Conservation (phyloP, 2,329 filamentous ascomycete species). For the Phaeosphaeriaceae sp. region DNA sequence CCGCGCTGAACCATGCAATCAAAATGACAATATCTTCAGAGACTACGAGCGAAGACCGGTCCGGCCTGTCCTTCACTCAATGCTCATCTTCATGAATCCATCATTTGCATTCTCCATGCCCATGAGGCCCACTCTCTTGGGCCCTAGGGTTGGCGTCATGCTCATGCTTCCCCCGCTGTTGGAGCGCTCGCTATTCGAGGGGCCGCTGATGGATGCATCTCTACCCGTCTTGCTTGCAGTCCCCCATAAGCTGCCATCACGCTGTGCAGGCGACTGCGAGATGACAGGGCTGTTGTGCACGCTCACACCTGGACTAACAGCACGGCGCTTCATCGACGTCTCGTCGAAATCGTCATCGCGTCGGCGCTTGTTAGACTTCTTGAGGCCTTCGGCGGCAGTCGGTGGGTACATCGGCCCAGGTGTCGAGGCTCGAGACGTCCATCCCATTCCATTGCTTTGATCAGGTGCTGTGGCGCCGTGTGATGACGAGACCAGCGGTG, state of each 20-base stretch:
- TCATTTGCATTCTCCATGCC: conserved; percentile 97
- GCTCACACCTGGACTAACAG: conserved; percentile 90
- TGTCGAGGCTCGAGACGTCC: conserved; percentile 46
- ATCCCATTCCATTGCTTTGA: conserved; percentile 27
- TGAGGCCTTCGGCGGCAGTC: conserved; percentile 51
- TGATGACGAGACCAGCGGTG: conserved; percentile 55
- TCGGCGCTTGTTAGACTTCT: conserved; percentile 71
- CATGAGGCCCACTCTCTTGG: conserved; percentile 68
- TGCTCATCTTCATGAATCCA: conserved; percentile 95
- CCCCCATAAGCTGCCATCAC: conserved; percentile 76
- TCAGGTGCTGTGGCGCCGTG: conserved; percentile 28
- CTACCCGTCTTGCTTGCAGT: conserved; percentile 70
- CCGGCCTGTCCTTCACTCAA: conserved; percentile 66
- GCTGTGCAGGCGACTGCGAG: conserved; percentile 79
- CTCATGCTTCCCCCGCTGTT: conserved; percentile 59
- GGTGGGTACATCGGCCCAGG: conserved; percentile 47
- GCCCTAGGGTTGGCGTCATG: conserved; percentile 52
- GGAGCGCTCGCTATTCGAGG: conserved; percentile 59
- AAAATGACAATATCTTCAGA: conserved; percentile 3
- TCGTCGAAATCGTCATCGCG: conserved; percentile 92
- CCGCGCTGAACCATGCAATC: conserved; percentile 31
- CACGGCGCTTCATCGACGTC: conserved; percentile 85
- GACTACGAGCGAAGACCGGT: conserved; percentile 1
- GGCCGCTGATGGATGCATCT: conserved; percentile 61
- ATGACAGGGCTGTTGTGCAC: conserved; percentile 88